Evolutionary conservation across 371 early-diverging fungal genomes (phyloP).

Genomic region (Lichtheimia ornata): DNA sequence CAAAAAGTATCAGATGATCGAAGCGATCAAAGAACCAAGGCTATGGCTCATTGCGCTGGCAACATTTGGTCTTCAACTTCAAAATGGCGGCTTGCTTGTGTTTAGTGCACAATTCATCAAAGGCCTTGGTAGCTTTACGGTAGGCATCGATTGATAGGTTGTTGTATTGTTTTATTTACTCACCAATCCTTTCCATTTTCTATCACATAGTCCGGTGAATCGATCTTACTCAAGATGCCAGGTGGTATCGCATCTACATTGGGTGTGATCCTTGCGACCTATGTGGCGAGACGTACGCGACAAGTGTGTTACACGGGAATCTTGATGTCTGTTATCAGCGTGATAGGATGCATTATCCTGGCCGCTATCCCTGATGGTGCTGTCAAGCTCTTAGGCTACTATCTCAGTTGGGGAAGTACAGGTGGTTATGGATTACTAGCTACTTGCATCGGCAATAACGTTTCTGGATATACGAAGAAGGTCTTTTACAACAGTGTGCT

Average conservation of each 20-base stretch:
- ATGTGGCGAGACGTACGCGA: conserved; percentile 20
- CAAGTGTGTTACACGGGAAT: conserved; percentile 22
- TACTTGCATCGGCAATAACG: conserved; percentile 29
- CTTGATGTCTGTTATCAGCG: conserved; percentile 16
- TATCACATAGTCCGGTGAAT: conserved; percentile 14
- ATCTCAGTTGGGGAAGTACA: conserved; percentile 26
- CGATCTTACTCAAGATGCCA: conserved; percentile 39
- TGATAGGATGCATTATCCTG: conserved; percentile 31
- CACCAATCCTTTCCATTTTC: not conserved
- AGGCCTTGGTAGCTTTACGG: conserved; percentile 34
- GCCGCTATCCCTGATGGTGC: conserved; percentile 22
- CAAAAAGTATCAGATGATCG: conserved; percentile 27
- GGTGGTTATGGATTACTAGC: conserved; percentile 31
- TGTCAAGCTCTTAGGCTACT: conserved; percentile 32
- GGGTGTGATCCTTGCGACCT: conserved; percentile 13
- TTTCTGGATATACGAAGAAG: conserved; percentile 44
- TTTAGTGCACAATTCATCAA: conserved; percentile 36
- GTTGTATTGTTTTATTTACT: too few species aligned
- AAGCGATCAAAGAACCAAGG: conserved; percentile 37
- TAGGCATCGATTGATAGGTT: conserved; percentile 9
- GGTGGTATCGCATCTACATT: conserved; percentile 20
- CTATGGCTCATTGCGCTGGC: conserved; percentile 25
- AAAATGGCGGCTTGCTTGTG: conserved; percentile 35
- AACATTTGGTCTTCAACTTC: conserved; percentile 20
- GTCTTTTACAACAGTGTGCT: conserved; percentile 32